Evolutionary conservation across 2,329 filamentous ascomycete species (phyloP), one percentile per base, ranked within the genome.

Genomic region (Diaporthe caulivora): DNA sequence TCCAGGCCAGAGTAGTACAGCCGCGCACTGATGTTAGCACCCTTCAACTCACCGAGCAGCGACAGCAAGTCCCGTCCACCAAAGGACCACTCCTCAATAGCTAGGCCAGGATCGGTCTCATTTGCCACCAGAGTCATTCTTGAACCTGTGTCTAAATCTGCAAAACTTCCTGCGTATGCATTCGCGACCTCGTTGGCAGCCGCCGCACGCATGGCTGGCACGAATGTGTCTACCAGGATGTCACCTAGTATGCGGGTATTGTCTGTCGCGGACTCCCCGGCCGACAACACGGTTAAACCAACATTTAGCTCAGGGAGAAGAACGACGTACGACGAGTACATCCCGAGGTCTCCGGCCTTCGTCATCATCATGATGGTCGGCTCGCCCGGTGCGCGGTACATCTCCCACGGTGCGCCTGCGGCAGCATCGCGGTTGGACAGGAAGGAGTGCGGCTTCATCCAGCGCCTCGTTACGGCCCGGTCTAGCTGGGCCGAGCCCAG

Each of bases 351-450:
- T 18, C 82, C 81, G 4, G 77, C 71, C 70, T 82, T 82, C 44
- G 81, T 82, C 70, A 72, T 68, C 70, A 72, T 72, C 70, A 72
- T 68, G 3, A 72, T 40, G 5, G 40, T 29, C 9, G 60, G 70
- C 17, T 47, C 64, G 4, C 53, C 64, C 2, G 67, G 69, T 13
- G 73, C 64, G 40, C 70, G 60, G 34, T 72, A 64, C 17, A 70
- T 54, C 37, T 71, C 72, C 85, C 85, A 87, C 1, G 86, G 86
- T 37, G 82, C 81, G 9, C 84, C 83, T 1, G 86, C 79, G 1
- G 81, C 80, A 15, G 82, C 81, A 51, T 77, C 74, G 0, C 83
- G 76, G 42, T 84, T 83, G 6, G 84, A 80, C 0, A 82, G 84
- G 31, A 83, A 79, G 3, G 80, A 77, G 0, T 77, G 75, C 0